A percentile compares a stretch with the other conserved stretches of the same genome.
Conservation (phyloP, 2,329 filamentous ascomycete species). For the Aspergillus bombycis region DNA sequence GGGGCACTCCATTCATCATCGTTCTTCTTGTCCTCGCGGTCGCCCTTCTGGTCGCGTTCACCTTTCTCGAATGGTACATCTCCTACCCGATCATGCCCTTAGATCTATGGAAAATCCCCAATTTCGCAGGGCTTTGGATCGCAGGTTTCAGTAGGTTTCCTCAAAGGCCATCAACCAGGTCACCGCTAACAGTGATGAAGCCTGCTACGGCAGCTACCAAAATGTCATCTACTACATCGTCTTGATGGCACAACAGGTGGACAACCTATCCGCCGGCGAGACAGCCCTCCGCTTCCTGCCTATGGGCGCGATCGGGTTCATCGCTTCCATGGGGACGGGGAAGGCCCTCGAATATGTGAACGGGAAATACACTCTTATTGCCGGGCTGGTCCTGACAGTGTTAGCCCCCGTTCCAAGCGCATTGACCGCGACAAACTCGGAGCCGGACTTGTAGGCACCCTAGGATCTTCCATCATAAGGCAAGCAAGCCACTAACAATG, state of each 20-base stretch:
- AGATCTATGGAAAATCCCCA: slow-evolving; percentile 50
- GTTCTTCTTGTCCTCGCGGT: slow-evolving; percentile 44
- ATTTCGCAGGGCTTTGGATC: slow-evolving; percentile 52
- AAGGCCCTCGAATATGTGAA: slow-evolving; percentile 44
- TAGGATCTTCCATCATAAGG: not conserved
- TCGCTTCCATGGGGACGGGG: slow-evolving; percentile 39
- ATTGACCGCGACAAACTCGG: slow-evolving; percentile 24
- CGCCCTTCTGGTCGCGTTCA: slow-evolving; percentile 43
- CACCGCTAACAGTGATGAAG: slow-evolving; percentile 25
- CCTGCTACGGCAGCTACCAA: slow-evolving; percentile 48
- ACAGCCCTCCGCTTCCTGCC: slow-evolving; percentile 47
- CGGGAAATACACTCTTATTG: slow-evolving; percentile 40
- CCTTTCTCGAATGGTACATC: slow-evolving; percentile 48
- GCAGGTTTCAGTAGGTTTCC: slow-evolving; percentile 43
- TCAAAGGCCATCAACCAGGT: fast-evolving
- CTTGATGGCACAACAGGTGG: slow-evolving; percentile 45
- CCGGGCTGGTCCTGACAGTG: slow-evolving; percentile 39
- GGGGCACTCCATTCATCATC: slow-evolving; percentile 51
- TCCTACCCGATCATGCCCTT: slow-evolving; percentile 52
- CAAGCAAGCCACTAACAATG: slow-evolving; percentile 9
- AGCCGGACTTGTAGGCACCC: slow-evolving; percentile 28
- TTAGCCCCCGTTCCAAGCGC: slow-evolving; percentile 42
- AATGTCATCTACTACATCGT: slow-evolving; percentile 49
- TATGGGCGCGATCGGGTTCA: slow-evolving; percentile 46
- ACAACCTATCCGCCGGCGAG: slow-evolving; percentile 42